A percentile compares a stretch with the other conserved stretches of the same genome.
Conservation (phyloP, 2,329 filamentous ascomycete genomes). For the Ophiostoma sp. region DNA sequence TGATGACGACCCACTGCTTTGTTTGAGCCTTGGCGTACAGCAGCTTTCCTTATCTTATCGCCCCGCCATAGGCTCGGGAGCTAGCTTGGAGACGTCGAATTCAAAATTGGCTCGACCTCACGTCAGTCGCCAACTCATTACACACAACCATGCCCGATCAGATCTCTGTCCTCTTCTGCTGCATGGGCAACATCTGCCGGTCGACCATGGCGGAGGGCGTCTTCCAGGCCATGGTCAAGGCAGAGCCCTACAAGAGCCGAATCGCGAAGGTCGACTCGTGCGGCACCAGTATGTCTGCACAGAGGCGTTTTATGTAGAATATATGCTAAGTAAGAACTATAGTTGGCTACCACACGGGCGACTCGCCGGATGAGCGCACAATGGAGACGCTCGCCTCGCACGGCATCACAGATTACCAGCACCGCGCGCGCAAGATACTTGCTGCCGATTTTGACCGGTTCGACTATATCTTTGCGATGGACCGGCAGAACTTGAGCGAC, state of each 20-base stretch:
- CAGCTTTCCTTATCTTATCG: conserved; percentile 12
- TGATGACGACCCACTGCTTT: background rate
- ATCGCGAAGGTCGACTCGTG: conserved; percentile 76
- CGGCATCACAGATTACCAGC: conserved; percentile 70
- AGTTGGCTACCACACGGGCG: conserved; percentile 77
- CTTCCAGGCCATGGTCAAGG: conserved; percentile 65
- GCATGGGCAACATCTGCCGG: conserved; percentile 90
- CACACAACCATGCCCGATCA: conserved; percentile 27
- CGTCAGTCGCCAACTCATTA: no score
- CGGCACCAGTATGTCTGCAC: conserved; percentile 53
- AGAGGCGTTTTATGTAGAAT: no score
- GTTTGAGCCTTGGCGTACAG: background rate
- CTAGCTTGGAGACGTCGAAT: background rate
- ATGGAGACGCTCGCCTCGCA: conserved; percentile 69
- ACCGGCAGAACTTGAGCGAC: conserved; percentile 70
- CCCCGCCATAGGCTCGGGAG: background rate
- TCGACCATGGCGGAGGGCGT: conserved; percentile 96
- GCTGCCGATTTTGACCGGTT: conserved; percentile 73
- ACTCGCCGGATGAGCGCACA: conserved; percentile 74
- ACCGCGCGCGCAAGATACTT: conserved; percentile 64
- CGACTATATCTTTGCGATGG: conserved; percentile 95
- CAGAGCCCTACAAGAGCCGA: conserved; percentile 52
- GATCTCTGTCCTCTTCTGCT: conserved; percentile 84
- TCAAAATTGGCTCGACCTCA: background rate
- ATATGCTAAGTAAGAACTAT: background rate